Base-by-base conservation (phyloP, 768 basidiomycete genomes). In the Tulasnella sp. region DNA sequence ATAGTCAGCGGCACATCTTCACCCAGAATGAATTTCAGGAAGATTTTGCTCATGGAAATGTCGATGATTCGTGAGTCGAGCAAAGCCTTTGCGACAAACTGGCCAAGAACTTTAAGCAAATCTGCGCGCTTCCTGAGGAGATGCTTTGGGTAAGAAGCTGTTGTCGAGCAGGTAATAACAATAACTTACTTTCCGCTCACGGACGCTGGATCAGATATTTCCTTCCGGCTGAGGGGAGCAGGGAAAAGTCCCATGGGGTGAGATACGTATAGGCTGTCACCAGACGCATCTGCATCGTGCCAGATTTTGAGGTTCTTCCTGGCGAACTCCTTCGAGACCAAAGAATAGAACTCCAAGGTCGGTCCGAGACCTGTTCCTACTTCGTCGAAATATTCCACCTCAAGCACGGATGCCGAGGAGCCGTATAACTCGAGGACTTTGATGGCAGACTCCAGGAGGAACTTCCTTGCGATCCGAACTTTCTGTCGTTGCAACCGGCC, bases 301-400 rank as follows among this genome's bases (percentile, higher is more conserved):
- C 96, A 98, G 29, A 97, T 78, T 71, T 87, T 87, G 64, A 97
- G 73, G 61, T 88, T 83, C 65, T 85, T 81, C 55, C 89, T 76
- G 0, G 92, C 92, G 69, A 98, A 98, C 70, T 97, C 96, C 66
- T 84, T 87, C 44, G 90, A 94, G 7, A 92, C 96, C 51, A 98
- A 73, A n/a, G 93, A 88, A 70, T 98, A 99, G 73, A 99, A 99
- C 73, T 99, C 96, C 22, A 98, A 77, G 24, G 96, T 98, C 5
- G 96, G 96, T 2, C 96, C 96, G 10, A 99, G 75, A 19, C 96
- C 96, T 7, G 94, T 98, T 19, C 96, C 96, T 49, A 97, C 93
- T 75, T 99, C 96, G 67, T 96, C 92, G 67, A 97, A 97, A 73
- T 97, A 98, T 73, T 99, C 93, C 52, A 98, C 92, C 69, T 99